Base-by-base conservation (phyloP, 2,329 filamentous ascomycete species). In the Penicillium sp. region DNA sequence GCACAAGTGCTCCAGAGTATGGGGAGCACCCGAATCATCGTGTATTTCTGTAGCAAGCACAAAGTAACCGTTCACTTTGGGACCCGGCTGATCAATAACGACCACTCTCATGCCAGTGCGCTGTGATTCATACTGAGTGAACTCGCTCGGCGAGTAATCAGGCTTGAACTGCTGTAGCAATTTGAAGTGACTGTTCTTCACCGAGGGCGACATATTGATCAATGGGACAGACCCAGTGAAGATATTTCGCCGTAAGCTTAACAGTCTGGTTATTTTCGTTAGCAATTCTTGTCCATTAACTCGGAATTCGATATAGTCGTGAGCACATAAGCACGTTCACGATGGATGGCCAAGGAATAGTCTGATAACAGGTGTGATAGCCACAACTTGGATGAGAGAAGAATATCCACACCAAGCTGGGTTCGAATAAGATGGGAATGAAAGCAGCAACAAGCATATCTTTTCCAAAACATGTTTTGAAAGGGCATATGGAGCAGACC, bases 51-150 rank as follows among this genome's bases (percentile, higher is more conserved):
- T 99, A 35, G 94, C 94, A 53, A 99, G 83, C 35, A 93, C 89
- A 76, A 99, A 99, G 77, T 95, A 96, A 35, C 94, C 94, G 66
- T 90, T 89, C 60, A 97, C 85, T 75, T 97, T 97, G n/a, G 94
- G 94, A 0, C 94, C 93, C 72, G 94, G 87, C 67, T 92, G 88
- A 73, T 97, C 90, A 66, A 95, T 91, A 50, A 97, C 90, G 41
- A 96, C 87, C 35, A 96, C 89, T 66, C 93, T 89, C 91, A 99
- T 94, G 52, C 94, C 94, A 62, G 93, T 99, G 62, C 91, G 84
- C 67, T 91, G 86, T 6, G 94, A 99, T 71, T 95, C 91, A 89
- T 99, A 99, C 74, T 97, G 93, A 23, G 91, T 93, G 75, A 99
- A 89, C 55, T 84, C 86, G 62, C 89, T 89, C 12, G 93, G 90